Base-by-base conservation (phyloP, 2,329 filamentous ascomycete genomes). In the Diaporthe humulicola region DNA sequence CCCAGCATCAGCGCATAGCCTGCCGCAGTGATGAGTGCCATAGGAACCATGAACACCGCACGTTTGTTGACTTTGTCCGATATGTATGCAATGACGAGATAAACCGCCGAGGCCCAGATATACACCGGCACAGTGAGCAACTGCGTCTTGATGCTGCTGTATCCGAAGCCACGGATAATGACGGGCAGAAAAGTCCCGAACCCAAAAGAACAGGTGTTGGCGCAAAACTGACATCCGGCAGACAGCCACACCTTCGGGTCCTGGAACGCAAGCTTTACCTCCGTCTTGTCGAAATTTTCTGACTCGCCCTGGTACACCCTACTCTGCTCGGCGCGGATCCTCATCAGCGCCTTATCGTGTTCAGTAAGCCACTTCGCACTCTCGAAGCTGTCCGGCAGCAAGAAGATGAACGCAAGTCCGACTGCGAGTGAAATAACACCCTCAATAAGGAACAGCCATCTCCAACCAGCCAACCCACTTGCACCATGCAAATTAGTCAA, bases 351-450 rank as follows among this genome's bases (percentile, higher is more conserved):
- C 78, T 88, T 90, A 80, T 94, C 91, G 66, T 89, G 85, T 1
- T 85, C 81, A 17, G 83, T 88, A 25, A 94, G 85, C 80, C 91
- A 94, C 76, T 88, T 89, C 0, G 92, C 91, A 3, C 87, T 90
- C 60, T 90, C 87, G 0, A 90, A 88, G 25, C 88, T 86, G 79
- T 94, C 90, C 3, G 92, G 89, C 7, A 94, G 84, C 36, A 89
- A 79, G 75, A 90, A 92, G 83, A 87, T 90, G 7, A 87, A 87
- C 0, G 83, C 79, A 2, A 82, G 38, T 22, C 82, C 82, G 40
- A 84, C 78, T 33, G 79, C 73, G 38, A 83, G 78, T 17, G 83
- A 84, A 7, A 83, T 79, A 30, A 78, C 75, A 22, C 83, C 83
- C 73, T 84, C 81, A 25, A 85, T 81, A 33, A 84, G 80, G 73